These are phyloP conservation scores for Oryza meyeriana DNA, from an alignment of 176 grass and related monocot species.

Conservation along the genomic window DNA sequence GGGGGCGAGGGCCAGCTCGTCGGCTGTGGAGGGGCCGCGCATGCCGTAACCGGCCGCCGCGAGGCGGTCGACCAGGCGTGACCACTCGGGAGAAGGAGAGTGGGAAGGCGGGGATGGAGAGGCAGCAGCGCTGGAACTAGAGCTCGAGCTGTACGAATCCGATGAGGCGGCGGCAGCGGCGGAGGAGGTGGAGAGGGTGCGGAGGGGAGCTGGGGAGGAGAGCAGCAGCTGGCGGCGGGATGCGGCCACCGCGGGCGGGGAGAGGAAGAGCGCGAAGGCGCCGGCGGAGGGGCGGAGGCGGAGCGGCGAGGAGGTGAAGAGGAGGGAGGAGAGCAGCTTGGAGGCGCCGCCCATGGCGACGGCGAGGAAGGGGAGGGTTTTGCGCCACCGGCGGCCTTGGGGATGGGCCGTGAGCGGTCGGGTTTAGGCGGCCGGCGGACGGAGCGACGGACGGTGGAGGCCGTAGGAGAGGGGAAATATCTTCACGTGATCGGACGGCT, in stretches of 20 bases:
- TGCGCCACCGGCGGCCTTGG: slow-evolving; percentile 3
- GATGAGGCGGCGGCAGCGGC: slow-evolving; percentile 2
- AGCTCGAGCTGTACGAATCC: slow-evolving; percentile 14
- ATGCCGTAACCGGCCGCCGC: slow-evolving; percentile 40
- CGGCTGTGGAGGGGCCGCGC: slow-evolving; percentile 1
- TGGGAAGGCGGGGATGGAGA: background rate
- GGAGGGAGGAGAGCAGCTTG: slow-evolving; percentile 62
- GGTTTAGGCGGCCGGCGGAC: background rate
- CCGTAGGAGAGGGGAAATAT: slow-evolving; percentile 32
- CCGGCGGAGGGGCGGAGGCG: slow-evolving; percentile 38
- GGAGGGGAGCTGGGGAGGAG: background rate
- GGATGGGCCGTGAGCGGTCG: background rate
- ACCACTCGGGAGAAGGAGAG: slow-evolving; percentile 61
- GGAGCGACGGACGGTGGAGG: background rate
- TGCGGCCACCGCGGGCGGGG: background rate
- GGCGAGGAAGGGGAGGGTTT: slow-evolving; percentile 5
- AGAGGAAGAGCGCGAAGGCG: slow-evolving; percentile 42
- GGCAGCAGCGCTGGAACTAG: background rate
- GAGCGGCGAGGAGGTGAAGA: slow-evolving; percentile 52
- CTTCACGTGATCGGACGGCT: slow-evolving; percentile 37
- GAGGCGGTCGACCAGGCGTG: slow-evolving; percentile 59
- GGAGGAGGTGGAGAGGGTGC: slow-evolving; percentile 21
- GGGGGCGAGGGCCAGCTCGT: slow-evolving; percentile 22
- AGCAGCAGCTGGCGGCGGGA: slow-evolving; percentile 33
- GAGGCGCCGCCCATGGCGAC: slow-evolving; percentile 67